Conservation (phyloP, 169 alveolate genomes). For the Besnoitia besnoiti region DNA sequence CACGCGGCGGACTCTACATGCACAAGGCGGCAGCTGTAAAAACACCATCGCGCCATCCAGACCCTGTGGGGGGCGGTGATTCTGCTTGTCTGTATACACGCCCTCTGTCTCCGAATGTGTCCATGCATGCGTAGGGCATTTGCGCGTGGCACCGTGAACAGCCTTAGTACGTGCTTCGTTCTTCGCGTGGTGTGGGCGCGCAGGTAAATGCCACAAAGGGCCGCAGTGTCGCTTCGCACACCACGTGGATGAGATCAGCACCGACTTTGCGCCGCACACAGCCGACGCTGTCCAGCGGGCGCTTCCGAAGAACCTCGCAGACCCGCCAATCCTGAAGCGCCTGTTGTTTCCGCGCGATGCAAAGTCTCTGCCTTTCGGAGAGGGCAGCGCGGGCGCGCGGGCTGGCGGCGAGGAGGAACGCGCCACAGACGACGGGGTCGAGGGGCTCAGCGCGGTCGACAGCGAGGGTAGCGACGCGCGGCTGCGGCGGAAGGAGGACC, state of each 20-base stretch:
- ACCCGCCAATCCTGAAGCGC: constrained; percentile 1
- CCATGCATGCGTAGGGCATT: too few species aligned
- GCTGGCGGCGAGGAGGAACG: background rate
- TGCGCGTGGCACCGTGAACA: too few species aligned
- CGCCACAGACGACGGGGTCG: too few species aligned
- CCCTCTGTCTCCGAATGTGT: too few species aligned
- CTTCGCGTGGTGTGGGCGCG: background rate
- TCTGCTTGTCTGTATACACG: background rate
- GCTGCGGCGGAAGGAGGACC: too few species aligned
- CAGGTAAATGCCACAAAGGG: constrained; percentile 11
- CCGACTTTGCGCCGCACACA: constrained; percentile 26
- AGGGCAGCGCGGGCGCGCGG: background rate
- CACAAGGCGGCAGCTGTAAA: too few species aligned
- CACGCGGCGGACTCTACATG: too few species aligned
- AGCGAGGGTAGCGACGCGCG: too few species aligned
- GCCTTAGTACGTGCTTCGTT: too few species aligned
- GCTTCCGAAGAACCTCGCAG: constrained; percentile 1
- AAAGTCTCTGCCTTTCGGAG: background rate
- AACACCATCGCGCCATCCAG: too few species aligned
- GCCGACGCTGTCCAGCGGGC: constrained; percentile 26
- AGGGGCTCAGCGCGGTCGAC: too few species aligned
- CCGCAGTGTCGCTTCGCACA: constrained; percentile 29
- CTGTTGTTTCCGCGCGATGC: background rate
- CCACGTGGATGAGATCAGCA: constrained; percentile 22
- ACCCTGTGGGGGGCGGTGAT: background rate